phyloP scores from a whole-genome alignment of 306 rosid species.

The Prunus kanzakura region DNA sequence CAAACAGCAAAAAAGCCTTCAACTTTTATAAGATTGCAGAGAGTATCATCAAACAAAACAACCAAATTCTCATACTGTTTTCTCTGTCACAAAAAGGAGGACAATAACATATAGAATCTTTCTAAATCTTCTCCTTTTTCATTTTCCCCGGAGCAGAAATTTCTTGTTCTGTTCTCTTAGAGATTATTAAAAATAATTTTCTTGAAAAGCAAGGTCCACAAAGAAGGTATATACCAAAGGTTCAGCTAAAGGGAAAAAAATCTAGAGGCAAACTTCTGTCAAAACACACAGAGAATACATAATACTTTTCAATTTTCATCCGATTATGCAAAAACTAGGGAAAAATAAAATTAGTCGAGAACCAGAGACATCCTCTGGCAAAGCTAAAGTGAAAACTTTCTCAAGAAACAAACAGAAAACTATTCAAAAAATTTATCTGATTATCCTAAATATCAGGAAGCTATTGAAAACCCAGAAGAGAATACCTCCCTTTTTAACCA shows the following conservation, averaged over 20 bases:
- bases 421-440: not conserved
- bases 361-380: not conserved
- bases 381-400: not conserved
- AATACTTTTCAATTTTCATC: not conserved
- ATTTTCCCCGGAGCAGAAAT: not conserved
- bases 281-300: not conserved
- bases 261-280: not conserved
- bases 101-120: conserved; percentile 12
- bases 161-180: not conserved
- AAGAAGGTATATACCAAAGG: not conserved
- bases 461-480: not conserved
- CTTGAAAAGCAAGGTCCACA: not conserved
- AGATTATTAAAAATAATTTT: not conserved
- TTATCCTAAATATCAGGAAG: not conserved
- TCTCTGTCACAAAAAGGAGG: not conserved
- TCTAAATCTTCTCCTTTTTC: not conserved
- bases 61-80: not conserved
- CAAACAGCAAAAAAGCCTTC: not conserved
- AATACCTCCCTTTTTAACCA: not conserved
- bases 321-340: not conserved
- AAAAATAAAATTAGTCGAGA: not conserved
- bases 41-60: not conserved
- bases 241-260: not conserved
- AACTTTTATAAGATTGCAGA: conserved; percentile 16
- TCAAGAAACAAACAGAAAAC: not conserved